These are phyloP conservation scores for Jamesozyma lodderae DNA, from an alignment of 805 yeast species.

Conservation along the genomic window DNA sequence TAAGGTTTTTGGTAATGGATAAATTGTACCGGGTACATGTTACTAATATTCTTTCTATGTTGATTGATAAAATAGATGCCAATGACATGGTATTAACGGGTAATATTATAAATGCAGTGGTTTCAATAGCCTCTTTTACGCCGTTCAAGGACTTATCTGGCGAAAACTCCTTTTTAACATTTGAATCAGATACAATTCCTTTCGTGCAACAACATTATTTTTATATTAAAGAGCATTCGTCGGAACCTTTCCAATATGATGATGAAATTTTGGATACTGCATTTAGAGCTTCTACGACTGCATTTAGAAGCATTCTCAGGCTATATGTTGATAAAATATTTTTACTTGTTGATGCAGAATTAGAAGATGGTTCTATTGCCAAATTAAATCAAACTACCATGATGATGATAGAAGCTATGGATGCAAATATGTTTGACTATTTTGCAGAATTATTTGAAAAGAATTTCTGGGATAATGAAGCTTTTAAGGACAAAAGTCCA, in stretches of 20 bases:
- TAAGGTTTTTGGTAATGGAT: slow-evolving; percentile 55
- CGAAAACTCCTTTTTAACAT: slow-evolving; percentile 33
- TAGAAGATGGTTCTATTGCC: slow-evolving; percentile 30
- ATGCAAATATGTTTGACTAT: slow-evolving; percentile 43
- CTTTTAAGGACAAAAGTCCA: slow-evolving; percentile 48
- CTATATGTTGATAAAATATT: slow-evolving; percentile 52
- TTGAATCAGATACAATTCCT: slow-evolving; percentile 37
- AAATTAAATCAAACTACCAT: slow-evolving; percentile 39
- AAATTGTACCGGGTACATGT: slow-evolving; percentile 69
- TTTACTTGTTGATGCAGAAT: slow-evolving; percentile 48
- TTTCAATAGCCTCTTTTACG: slow-evolving; percentile 58
- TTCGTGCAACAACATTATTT: slow-evolving; percentile 60
- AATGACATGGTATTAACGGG: slow-evolving; percentile 74
- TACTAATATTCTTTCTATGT: slow-evolving; percentile 59
- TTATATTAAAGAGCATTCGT: slow-evolving; percentile 31
- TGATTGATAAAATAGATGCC: slow-evolving; percentile 76
- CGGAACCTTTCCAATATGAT: slow-evolving; percentile 34
- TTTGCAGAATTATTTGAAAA: slow-evolving; percentile 34
- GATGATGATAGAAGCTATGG: slow-evolving; percentile 48
- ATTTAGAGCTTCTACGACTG: slow-evolving; percentile 61
- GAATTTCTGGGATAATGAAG: slow-evolving; percentile 40
- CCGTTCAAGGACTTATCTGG: slow-evolving; percentile 55
- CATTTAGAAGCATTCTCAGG: slow-evolving; percentile 52
- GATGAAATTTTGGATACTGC: slow-evolving; percentile 44
- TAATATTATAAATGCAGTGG: slow-evolving; percentile 57